A percentile compares a stretch with the other conserved stretches of the same genome.
Conservation (phyloP, 2,329 filamentous ascomycete species). For the Ophiocordyceps unilateralis region DNA sequence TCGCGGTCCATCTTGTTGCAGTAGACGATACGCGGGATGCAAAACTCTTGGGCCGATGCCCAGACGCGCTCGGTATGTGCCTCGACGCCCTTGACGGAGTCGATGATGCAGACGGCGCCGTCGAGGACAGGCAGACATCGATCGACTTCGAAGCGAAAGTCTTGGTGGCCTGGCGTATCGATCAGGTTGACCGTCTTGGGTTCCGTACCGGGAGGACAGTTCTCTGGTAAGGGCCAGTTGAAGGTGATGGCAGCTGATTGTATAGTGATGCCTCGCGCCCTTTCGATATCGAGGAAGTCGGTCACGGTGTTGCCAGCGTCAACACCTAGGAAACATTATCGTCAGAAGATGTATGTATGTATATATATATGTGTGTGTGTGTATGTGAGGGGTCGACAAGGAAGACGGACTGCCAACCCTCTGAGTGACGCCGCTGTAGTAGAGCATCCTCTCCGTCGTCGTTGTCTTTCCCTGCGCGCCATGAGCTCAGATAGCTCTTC, state of each 20-base stretch:
- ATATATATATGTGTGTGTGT: too few relatives aligned
- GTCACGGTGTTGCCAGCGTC: slow-evolving; percentile 95
- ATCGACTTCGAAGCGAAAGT: slow-evolving; percentile 93
- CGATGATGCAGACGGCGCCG: slow-evolving; percentile 81
- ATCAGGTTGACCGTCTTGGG: slow-evolving; percentile 74
- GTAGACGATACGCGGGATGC: slow-evolving; percentile 64
- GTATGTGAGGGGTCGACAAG: too few relatives aligned
- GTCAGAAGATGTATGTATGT: not conserved
- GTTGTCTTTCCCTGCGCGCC: slow-evolving; percentile 67
- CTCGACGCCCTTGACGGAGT: slow-evolving; percentile 86
- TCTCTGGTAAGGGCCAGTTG: slow-evolving; percentile 56
- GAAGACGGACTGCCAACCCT: slow-evolving; percentile 50
- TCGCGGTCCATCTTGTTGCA: slow-evolving; percentile 68
- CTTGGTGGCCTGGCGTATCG: slow-evolving; percentile 90
- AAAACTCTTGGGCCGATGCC: slow-evolving; percentile 72
- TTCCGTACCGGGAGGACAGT: slow-evolving; percentile 19
- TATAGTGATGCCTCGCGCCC: slow-evolving; percentile 87
- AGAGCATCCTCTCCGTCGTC: slow-evolving; percentile 97
- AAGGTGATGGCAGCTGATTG: slow-evolving; percentile 95
- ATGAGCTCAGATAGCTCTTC: slow-evolving; percentile 2
- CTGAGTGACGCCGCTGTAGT: slow-evolving; percentile 78
- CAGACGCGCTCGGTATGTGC: slow-evolving; percentile 96
- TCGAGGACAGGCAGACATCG: slow-evolving; percentile 78
- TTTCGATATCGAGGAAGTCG: slow-evolving; percentile 86
- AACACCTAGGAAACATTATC: slow-evolving; percentile 41